Conservation (phyloP, 2,329 filamentous ascomycete genomes). For the Fusarium longipes region DNA sequence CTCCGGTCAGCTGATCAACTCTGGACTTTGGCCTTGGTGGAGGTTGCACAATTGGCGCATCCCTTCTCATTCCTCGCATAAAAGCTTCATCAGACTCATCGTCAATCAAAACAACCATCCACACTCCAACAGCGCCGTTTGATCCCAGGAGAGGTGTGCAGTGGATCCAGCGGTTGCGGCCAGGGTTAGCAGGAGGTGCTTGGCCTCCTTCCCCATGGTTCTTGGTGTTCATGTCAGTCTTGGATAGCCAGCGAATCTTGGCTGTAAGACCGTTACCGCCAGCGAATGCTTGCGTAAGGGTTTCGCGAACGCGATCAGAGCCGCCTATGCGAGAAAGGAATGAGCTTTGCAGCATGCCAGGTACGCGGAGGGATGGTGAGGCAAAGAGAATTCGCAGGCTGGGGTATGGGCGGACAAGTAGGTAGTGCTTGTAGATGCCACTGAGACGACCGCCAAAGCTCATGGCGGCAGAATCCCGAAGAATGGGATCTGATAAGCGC, state of each 20-base stretch:
- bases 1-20: not conserved
- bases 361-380: slow-evolving; percentile 73
- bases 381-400: slow-evolving; percentile 76
- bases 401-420: slow-evolving; percentile 74
- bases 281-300: slow-evolving; percentile 68
- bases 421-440: slow-evolving; percentile 63
- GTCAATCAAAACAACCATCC: slow-evolving; percentile 81
- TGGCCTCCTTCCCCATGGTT: slow-evolving; percentile 48
- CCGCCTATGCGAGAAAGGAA: slow-evolving; percentile 67
- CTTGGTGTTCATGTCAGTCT: slow-evolving; percentile 25
- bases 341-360: slow-evolving; percentile 72
- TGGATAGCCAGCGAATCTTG: slow-evolving; percentile 74
- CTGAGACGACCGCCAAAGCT: slow-evolving; percentile 45
- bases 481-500: slow-evolving; percentile 36
- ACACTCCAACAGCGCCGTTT: slow-evolving; percentile 76
- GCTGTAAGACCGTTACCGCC: slow-evolving; percentile 78
- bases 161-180: slow-evolving; percentile 78
- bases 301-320: slow-evolving; percentile 58
- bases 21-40: not conserved
- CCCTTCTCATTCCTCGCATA: slow-evolving; percentile 13
- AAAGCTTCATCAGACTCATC: slow-evolving; percentile 58
- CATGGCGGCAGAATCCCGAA: slow-evolving; percentile 24
- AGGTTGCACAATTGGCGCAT: slow-evolving; percentile 34
- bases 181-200: slow-evolving; percentile 46
- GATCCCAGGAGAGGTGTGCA: slow-evolving; percentile 77